Percentiles rank a stretch among this genome's conserved stretches.
phyloP scores from a whole-genome alignment of 2,329 filamentous ascomycete genomes.

The Penicillium vulpinum region DNA sequence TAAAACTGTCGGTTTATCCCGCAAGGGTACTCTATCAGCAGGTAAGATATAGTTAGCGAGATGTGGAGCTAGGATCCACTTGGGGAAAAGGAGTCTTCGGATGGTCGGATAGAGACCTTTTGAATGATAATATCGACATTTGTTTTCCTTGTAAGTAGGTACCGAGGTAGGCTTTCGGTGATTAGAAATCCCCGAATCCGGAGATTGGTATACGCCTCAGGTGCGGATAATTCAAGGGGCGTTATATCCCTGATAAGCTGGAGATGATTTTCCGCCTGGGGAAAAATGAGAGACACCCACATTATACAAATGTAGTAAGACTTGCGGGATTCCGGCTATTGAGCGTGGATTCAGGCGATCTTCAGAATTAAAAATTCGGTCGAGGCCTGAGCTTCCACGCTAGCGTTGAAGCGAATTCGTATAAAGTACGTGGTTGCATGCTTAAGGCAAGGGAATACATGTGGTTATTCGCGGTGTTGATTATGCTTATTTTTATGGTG shows the following conservation, averaged over 20 bases:
- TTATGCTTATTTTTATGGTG: conserved; percentile 9
- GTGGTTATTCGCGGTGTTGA: conserved; percentile 8
- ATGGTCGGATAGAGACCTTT: conserved; percentile 19
- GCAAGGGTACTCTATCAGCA: conserved; percentile 18
- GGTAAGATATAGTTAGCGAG: conserved; percentile 25
- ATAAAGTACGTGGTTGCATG: conserved; percentile 15
- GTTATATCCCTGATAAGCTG: background rate
- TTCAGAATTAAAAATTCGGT: conserved; percentile 3
- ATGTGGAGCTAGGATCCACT: conserved; percentile 23
- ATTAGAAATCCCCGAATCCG: background rate
- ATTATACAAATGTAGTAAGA: conserved; percentile 14
- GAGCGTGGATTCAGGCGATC: conserved; percentile 12
- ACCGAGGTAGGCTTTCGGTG: background rate
- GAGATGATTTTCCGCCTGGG: background rate
- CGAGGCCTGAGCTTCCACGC: background rate
- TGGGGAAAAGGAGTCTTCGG: conserved; percentile 18
- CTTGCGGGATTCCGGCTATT: conserved; percentile 11
- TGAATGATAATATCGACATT: too few relatives aligned
- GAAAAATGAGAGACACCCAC: background rate
- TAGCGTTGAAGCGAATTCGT: background rate
- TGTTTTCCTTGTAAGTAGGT: background rate
- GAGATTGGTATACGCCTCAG: background rate
- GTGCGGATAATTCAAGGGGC: background rate
- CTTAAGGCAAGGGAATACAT: conserved; percentile 20
- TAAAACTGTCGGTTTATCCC: conserved; percentile 24